phyloP scores from a whole-genome alignment of 2,329 filamentous ascomycete genomes.

The Diaporthe nobilis region DNA sequence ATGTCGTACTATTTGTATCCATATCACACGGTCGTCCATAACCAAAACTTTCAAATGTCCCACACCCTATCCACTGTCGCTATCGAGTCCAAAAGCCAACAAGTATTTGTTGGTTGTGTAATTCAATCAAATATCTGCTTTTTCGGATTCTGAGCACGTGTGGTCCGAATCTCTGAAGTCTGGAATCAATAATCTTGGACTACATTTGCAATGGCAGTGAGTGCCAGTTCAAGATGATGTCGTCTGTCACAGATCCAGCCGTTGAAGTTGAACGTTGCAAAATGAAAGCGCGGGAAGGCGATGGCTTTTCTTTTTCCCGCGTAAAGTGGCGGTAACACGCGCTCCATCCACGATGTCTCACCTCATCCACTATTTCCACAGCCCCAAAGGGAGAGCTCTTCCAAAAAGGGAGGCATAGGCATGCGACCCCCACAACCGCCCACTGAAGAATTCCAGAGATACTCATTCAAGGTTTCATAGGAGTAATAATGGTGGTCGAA shows the following conservation, averaged over 20 bases:
- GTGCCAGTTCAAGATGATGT: not conserved
- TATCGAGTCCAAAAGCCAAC: not conserved
- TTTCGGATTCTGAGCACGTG: not conserved
- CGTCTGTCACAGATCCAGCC: not conserved
- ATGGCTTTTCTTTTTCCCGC: not conserved
- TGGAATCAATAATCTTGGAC: not conserved
- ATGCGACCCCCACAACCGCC: not conserved
- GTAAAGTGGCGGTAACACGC: not conserved
- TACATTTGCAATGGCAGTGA: not conserved
- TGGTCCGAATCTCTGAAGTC: not conserved
- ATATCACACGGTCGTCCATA: not conserved
- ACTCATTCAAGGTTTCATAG: not conserved
- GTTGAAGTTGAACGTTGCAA: not conserved
- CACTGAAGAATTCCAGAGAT: not conserved
- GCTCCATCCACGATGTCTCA: not conserved
- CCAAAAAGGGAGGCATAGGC: not conserved
- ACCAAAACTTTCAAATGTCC: too few species aligned
- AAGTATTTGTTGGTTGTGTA: not conserved
- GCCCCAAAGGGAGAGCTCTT: not conserved
- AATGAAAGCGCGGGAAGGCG: slow-evolving; percentile 4
- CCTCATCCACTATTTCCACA: not conserved
- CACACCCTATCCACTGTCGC: too few species aligned
- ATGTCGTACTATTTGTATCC: not conserved
- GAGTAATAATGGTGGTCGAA: not conserved
- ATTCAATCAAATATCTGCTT: not conserved